Conservation (phyloP, 192 early-diverging fungal species). For the Geranomyces michiganensis region DNA sequence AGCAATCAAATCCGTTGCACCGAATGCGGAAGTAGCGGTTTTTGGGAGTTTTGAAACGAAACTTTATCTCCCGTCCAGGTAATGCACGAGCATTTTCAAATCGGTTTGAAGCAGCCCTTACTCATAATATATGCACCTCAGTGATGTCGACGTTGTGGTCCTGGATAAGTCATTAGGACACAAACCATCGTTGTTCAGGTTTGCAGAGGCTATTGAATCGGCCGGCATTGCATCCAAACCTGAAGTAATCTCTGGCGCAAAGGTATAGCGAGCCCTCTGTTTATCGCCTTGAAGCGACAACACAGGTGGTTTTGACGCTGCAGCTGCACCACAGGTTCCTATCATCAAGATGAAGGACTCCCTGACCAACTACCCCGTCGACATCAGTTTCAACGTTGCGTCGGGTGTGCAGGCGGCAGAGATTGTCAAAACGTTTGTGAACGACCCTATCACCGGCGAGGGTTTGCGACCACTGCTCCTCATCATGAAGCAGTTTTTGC, state of each 20-base stretch:
- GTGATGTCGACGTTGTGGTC: slow-evolving; percentile 67
- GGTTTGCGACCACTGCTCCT: slow-evolving; percentile 71
- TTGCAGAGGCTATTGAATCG: slow-evolving; percentile 53
- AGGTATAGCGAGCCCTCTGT: slow-evolving; percentile 35
- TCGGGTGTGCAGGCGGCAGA: slow-evolving; percentile 69
- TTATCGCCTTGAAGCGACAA: not conserved
- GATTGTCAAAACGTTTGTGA: slow-evolving; percentile 63
- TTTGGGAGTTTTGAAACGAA: slow-evolving; percentile 92
- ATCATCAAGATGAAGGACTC: slow-evolving; percentile 86
- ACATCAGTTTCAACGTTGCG: slow-evolving; percentile 80
- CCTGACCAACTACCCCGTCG: slow-evolving; percentile 75
- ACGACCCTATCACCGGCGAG: slow-evolving; percentile 44
- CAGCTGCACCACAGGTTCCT: slow-evolving; percentile 83
- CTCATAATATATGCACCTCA: no score
- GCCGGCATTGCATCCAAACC: slow-evolving; percentile 45
- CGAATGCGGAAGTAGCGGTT: slow-evolving; percentile 51
- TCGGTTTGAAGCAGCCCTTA: no score
- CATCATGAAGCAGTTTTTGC: slow-evolving; percentile 85
- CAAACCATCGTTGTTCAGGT: slow-evolving; percentile 38
- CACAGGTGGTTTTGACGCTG: no score
- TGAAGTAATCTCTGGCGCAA: slow-evolving; percentile 68
- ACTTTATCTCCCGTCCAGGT: slow-evolving; percentile 83
- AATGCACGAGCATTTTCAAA: no score
- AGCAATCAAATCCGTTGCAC: slow-evolving; percentile 50
- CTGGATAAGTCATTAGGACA: slow-evolving; percentile 9